Conservation (phyloP, 768 basidiomycete genomes). For the Calvatia gigantea region DNA sequence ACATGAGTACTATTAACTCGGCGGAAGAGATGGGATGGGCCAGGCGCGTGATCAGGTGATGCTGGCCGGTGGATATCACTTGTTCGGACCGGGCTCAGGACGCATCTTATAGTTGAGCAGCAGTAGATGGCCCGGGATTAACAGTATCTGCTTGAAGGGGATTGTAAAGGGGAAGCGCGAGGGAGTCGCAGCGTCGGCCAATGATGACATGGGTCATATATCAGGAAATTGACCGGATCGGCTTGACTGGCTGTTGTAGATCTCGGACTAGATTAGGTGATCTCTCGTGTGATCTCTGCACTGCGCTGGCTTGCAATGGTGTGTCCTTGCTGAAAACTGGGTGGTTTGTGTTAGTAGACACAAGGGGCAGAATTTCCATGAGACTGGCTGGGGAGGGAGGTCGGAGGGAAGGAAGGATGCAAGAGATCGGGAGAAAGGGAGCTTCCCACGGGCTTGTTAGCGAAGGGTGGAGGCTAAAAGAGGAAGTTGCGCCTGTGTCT, state of each 20-base stretch:
- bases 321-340: background rate
- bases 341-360: background rate
- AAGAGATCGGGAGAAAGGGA: conserved; percentile 12
- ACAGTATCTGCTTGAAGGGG: background rate
- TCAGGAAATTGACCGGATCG: conserved; percentile 21
- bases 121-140: background rate
- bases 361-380: conserved; percentile 17
- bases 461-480: conserved; percentile 19
- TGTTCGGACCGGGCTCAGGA: background rate
- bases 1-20: conserved; percentile 1
- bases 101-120: background rate
- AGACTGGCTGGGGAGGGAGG: background rate
- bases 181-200: conserved; percentile 7
- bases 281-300: background rate
- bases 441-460: conserved; percentile 16
- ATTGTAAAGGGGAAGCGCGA: background rate
- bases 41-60: conserved; percentile 7
- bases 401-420: background rate
- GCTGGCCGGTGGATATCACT: background rate
- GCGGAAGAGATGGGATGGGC: conserved; percentile 8
- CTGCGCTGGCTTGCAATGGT: background rate
- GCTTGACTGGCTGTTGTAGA: conserved; percentile 21
- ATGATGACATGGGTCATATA: conserved; percentile 9
- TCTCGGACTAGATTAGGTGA: conserved; percentile 28
- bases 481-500: conserved; percentile 32